Base-by-base conservation (phyloP, 2,329 filamentous ascomycete genomes). In the Ambrosiella beaveri region DNA sequence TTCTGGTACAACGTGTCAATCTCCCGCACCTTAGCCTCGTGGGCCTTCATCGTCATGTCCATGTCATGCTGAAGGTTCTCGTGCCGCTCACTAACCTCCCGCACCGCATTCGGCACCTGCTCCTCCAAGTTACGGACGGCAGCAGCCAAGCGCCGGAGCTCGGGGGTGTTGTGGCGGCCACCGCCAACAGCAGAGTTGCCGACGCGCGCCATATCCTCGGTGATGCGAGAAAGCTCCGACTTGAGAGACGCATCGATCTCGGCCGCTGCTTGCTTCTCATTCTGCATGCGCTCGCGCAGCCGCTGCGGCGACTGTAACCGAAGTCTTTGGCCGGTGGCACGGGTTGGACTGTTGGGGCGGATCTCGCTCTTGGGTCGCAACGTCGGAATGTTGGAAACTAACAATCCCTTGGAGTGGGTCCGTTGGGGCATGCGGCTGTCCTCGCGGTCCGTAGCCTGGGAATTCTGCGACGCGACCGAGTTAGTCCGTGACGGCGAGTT, bases 1-100 rank as follows among this genome's bases (percentile, higher is more conserved):
- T 95, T 88, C 63, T 88, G 86, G 71, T 94, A 95, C 56, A 95
- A 73, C 70, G 94, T 86, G 67, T 96, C 90, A 57, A 96, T 80
- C 45, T 85, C 85, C 64, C 83, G 85, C 60, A 84, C 83, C 64
- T 93, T 90, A 60, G 78, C 78, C 67, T 96, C 89, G 12, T 80
- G 82, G 1, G 88, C 81, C 64, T 80, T 77, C 12, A 95, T 74
- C 1, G 82, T 83, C 17, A 74, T 80, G 47, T 88, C 81, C 63
- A 94, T 73, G 63, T 95, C 88, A 37, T 73, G 74, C 61, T 85
- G 80, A 55, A 95, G 76, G 3, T 75, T 71, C 7, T 77, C 73
- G 54, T 87, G 81, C 53, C 80, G 79, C 12, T 76, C 73, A 9
- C 74, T 75, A 50, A 88, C 70, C 35, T 84, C 79, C 7, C 75